Conservation (phyloP, 352 stramenopile species). For the Phytophthora rubi region DNA sequence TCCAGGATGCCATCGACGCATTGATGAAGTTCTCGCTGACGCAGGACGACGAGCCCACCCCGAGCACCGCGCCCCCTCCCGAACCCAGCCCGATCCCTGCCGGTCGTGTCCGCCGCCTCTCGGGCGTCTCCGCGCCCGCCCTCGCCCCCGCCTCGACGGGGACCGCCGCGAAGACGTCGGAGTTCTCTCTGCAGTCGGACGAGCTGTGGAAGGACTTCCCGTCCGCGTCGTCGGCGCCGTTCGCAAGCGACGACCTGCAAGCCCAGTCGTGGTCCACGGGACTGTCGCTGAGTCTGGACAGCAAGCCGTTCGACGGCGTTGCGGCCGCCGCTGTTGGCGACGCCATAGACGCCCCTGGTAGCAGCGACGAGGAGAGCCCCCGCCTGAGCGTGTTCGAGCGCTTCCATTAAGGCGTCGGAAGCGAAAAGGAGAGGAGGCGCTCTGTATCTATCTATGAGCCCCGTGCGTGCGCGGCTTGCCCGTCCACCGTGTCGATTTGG, state of each 20-base stretch:
- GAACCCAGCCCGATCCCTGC: conserved; percentile 21
- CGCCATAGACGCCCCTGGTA: conserved; percentile 37
- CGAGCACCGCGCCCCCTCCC: conserved; percentile 42
- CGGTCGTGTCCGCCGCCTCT: conserved; percentile 15
- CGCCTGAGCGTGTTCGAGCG: conserved; percentile 84
- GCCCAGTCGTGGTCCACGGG: conserved; percentile 61
- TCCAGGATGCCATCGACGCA: conserved; percentile 88
- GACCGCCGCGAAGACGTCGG: conserved; percentile 40
- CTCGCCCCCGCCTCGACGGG: conserved; percentile 22
- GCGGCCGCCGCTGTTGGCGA: conserved; percentile 23
- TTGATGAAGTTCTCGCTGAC: conserved; percentile 89
- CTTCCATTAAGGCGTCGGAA: conserved; percentile 72
- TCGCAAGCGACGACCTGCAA: conserved; percentile 50
- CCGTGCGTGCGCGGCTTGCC: conserved; percentile 34
- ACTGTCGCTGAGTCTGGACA: conserved; percentile 69
- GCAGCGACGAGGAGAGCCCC: conserved; percentile 69
- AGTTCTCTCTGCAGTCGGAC: conserved; percentile 70
- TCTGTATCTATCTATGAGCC: conserved; percentile 60
- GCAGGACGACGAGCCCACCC: conserved; percentile 44
- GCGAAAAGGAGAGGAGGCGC: conserved; percentile 54
- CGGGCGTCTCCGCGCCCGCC: conserved; percentile 30
- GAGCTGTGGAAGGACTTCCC: conserved; percentile 85
- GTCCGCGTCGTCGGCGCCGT: conserved; percentile 36
- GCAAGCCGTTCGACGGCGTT: conserved; percentile 46
- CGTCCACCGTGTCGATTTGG: conserved; percentile 40